Percentiles rank a stretch among this genome's conserved stretches.
Evolutionary conservation across 2,329 filamentous ascomycete genomes (phyloP).

Genomic region (Phyllosticta citriasiana): DNA sequence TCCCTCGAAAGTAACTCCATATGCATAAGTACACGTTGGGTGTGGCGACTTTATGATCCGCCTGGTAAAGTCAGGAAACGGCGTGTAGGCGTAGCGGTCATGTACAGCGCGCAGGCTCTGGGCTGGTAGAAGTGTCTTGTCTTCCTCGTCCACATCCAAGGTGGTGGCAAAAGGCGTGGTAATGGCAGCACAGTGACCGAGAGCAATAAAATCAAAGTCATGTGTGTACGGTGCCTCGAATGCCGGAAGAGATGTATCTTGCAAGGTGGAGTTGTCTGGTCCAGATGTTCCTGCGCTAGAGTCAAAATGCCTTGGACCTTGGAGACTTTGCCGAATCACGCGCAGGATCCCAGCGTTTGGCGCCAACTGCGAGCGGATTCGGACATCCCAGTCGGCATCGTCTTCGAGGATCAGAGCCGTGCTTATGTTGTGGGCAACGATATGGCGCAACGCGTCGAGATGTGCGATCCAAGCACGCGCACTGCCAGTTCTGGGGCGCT

Average conservation of each 20-base stretch:
- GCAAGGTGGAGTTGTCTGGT: constrained; percentile 10
- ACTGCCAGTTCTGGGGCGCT: neutral
- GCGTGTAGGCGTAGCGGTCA: constrained; percentile 14
- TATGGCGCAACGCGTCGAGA: constrained; percentile 2
- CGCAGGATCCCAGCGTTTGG: neutral
- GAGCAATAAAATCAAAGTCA: constrained; percentile 28
- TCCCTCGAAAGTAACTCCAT: constrained; percentile 12
- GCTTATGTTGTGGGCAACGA: constrained; percentile 7
- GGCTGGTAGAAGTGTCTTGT: constrained; percentile 14
- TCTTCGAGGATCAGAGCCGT: constrained; percentile 16
- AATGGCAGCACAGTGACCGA: constrained; percentile 25
- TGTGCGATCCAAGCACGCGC: constrained; percentile 9
- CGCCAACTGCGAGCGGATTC: constrained; percentile 14
- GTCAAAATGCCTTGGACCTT: neutral
- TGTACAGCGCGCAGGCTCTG: constrained; percentile 14
- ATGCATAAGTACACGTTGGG: constrained; percentile 11
- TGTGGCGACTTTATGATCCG: constrained; percentile 9
- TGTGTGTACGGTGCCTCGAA: constrained; percentile 18
- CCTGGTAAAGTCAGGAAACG: constrained; percentile 14
- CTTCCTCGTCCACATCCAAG: constrained; percentile 7
- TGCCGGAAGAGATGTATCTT: neutral
- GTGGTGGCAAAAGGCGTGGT: constrained; percentile 13
- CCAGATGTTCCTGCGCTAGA: neutral
- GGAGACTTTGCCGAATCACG: neutral
- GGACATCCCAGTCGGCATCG: constrained; percentile 17